phyloP scores from a whole-genome alignment of 2,329 filamentous ascomycete species.

The Macrophomina phaseolina region DNA sequence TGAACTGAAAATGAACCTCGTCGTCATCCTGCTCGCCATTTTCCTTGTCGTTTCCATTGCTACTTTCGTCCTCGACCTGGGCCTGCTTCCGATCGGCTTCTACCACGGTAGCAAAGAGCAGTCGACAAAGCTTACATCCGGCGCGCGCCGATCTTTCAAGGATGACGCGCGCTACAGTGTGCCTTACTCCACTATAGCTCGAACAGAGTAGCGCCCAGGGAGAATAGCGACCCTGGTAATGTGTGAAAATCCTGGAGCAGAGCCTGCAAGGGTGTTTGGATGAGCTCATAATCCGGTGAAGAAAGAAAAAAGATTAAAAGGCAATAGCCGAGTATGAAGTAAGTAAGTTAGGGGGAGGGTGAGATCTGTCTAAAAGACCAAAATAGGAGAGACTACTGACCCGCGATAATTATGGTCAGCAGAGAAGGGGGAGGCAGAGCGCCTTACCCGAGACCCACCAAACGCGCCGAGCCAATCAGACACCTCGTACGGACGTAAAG shows the following conservation, averaged over 20 bases:
- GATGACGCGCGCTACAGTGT: conserved; percentile 14
- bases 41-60: background rate
- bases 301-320: background rate
- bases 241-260: conserved; percentile 12
- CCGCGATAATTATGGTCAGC: background rate
- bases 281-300: conserved; percentile 1
- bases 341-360: background rate
- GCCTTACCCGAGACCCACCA: conserved; percentile 13
- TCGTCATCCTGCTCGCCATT: background rate
- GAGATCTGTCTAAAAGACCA: conserved; percentile 4
- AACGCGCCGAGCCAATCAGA: conserved; percentile 1
- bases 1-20: conserved; percentile 15
- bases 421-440: conserved; percentile 2
- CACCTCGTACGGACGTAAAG: background rate
- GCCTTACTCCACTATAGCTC: conserved; percentile 9
- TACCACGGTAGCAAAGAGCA: conserved; percentile 3
- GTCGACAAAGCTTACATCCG: conserved; percentile 22
- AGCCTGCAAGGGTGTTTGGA: conserved; percentile 5
- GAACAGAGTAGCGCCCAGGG: conserved; percentile 16
- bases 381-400: conserved; percentile 9
- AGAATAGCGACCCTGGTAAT: conserved; percentile 5
- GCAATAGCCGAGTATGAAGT: background rate
- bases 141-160: conserved; percentile 17
- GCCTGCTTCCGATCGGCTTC: conserved; percentile 10
- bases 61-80: conserved; percentile 3